Conservation (phyloP, 257 asterid genomes). For the Thymus quinquecostatus region DNA sequence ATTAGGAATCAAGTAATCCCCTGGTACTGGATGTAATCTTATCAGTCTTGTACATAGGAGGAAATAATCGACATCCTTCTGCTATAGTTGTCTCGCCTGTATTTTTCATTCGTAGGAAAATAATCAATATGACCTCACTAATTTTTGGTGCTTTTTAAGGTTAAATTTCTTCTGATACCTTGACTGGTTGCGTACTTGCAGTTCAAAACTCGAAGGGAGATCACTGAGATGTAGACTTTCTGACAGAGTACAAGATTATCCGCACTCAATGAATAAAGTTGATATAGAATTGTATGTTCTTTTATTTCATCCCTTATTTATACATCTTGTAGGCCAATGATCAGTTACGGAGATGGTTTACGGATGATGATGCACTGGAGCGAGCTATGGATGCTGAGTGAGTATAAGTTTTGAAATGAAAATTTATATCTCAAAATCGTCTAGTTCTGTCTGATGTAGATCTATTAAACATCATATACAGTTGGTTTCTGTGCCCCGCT, state of each 20-base stretch:
- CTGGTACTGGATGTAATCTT: too few species aligned
- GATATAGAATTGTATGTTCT: background rate
- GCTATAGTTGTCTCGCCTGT: too few species aligned
- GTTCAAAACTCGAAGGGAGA: constrained; percentile 92
- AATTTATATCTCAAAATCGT: background rate
- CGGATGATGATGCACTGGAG: constrained; percentile 84
- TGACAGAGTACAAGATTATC: constrained; percentile 64
- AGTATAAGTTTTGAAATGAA: constrained; percentile 29
- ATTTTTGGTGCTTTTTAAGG: too few species aligned
- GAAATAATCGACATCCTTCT: too few species aligned
- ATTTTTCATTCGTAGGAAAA: too few species aligned
- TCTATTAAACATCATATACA: constrained; percentile 26
- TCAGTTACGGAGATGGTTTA: constrained; percentile 69
- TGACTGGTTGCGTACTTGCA: constrained; percentile 30
- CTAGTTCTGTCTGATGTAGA: background rate
- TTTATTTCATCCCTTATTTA: constrained; percentile 22
- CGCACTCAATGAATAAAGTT: background rate
- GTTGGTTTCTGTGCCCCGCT: constrained; percentile 73
- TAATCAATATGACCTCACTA: background rate
- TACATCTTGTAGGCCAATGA: constrained; percentile 64
- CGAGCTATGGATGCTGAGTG: constrained; percentile 86
- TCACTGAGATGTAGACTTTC: constrained; percentile 72
- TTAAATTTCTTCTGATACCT: too few species aligned
- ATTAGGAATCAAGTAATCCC: too few species aligned
- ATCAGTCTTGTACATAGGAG: too few species aligned